Conservation (phyloP, 2,329 filamentous ascomycete species). For the Penicillium janthinellum region DNA sequence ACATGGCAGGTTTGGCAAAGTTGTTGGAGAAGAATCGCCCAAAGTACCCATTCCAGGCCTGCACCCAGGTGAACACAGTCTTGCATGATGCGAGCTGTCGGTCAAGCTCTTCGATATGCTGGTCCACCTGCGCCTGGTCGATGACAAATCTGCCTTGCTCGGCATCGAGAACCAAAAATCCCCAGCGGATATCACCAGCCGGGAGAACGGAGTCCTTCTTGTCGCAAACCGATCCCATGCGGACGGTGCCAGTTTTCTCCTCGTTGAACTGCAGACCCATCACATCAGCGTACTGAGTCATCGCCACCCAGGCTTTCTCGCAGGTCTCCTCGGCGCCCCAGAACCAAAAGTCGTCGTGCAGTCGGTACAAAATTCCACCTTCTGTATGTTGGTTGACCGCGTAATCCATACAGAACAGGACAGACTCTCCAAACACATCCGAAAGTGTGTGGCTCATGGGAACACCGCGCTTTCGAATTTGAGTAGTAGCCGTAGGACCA, state of each 20-base stretch:
- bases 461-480: slow-evolving; percentile 57
- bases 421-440: slow-evolving; percentile 60
- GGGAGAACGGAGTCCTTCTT: slow-evolving; percentile 44
- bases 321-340: slow-evolving; percentile 60
- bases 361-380: slow-evolving; percentile 60
- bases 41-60: slow-evolving; percentile 63
- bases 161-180: slow-evolving; percentile 60
- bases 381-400: slow-evolving; percentile 61
- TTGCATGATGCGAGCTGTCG: slow-evolving; percentile 59
- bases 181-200: slow-evolving; percentile 59
- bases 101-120: slow-evolving; percentile 61
- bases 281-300: slow-evolving; percentile 56
- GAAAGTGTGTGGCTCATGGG: slow-evolving; percentile 63
- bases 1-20: slow-evolving; percentile 58
- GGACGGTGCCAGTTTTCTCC: slow-evolving; percentile 59
- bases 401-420: slow-evolving; percentile 67
- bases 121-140: slow-evolving; percentile 60
- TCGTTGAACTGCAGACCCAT: slow-evolving; percentile 62
- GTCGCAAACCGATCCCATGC: slow-evolving; percentile 33
- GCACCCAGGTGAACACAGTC: slow-evolving; percentile 61
- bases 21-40: slow-evolving; percentile 60
- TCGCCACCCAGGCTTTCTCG: slow-evolving; percentile 61
- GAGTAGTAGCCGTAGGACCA: slow-evolving; percentile 46
- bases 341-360: slow-evolving; percentile 69
- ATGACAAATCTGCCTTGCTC: slow-evolving; percentile 59